Evolutionary conservation across 2,329 filamentous ascomycete species (phyloP), one percentile per base, ranked within the genome.

Genomic region (Colletotrichum scovillei): DNA sequence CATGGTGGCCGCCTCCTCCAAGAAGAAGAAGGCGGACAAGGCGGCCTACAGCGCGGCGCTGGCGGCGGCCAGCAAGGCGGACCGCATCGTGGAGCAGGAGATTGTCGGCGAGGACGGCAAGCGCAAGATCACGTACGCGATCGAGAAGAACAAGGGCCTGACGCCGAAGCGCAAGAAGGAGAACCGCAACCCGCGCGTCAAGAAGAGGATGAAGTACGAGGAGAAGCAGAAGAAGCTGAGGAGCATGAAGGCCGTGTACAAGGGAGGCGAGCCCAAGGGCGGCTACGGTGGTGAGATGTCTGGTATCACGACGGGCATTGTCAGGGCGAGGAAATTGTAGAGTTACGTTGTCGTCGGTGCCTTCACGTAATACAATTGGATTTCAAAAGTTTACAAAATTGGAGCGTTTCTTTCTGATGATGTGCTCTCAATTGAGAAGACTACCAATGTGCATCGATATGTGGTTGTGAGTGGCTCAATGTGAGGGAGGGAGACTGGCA

Each of bases 91-190:
- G 1, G 89, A 92, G 77, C 87, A 91, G 73, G 92, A 94, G 79
- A 88, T 89, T 78, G 82, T 97, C 56, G 95, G 93, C 55, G 87
- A 91, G 71, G 95, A 98, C 78, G 96, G 95, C 73, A 97, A 98
- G 86, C 89, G 97, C 73, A 94, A 95, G 83, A 97, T 99, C 81
- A 94, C 91, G 22, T 98, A 98, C 84, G 90, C 92, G 77, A 99
- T 99, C 80, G 91, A 95, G 86, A 98, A 98, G 91, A 99, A 99
- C 85, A 98, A 98, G 89, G 97, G 97, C 38, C 86, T 99, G 75
- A 92, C 94, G 72, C 95, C 95, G 59, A 93, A 93, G 83, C 89
- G 96, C 76, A 97, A 93, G 89, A 98, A 99, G 91, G 95, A 97
- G 78, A 93, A 95, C 72, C 89, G 96, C 75, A 99, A 99, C 85